Base-by-base conservation (phyloP, 345 rosid species). In the Balakata baccata region DNA sequence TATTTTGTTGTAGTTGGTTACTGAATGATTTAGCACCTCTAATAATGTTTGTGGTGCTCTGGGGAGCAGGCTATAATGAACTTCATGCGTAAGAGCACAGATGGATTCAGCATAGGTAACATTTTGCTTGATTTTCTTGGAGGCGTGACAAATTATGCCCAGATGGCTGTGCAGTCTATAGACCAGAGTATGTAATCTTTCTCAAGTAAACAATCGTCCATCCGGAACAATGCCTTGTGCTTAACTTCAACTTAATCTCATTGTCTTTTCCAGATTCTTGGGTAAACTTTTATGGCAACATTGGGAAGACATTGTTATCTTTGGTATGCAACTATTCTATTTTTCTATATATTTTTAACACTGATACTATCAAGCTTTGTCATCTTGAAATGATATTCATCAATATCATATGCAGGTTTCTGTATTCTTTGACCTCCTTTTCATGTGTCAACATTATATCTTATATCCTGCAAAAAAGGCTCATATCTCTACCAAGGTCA, bases 251-350 rank as follows among this genome's bases (percentile, higher is more conserved):
- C 57, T 13, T 51, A n/a, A 52, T 53, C 39, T 54, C 25, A 38
- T 63, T 71, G 50, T 50, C 22, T 71, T 43, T 63, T 75, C 11
- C 81, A 94, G 99, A 88, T 92, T 90, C 99, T 41, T 94, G 94
- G 98, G 92, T 89, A 76, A 94, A 94, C 87, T 92, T 94, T 78
- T 89, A 90, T 72, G 99, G 99, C 63, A 94, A 94, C 80, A 79
- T 92, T 37, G 98, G 99, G 83, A 94, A 94, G 86, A 89, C 88
- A 38, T 76, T 90, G 81, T 77, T 94, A 4, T 94, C 98, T 71
- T 73, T 94, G 85, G 97, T 93, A 88, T 60, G 87, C 57, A 68
- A 51, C 50, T 6, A 43, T 43, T 70, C 53, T 60, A 38, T 50
- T 49, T 20, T 50, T 49, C 56, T 23, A 18, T 9, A 10, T 16